Evolutionary conservation across 345 rosid genomes (phyloP).

Genomic region (Camelina laxa): DNA sequence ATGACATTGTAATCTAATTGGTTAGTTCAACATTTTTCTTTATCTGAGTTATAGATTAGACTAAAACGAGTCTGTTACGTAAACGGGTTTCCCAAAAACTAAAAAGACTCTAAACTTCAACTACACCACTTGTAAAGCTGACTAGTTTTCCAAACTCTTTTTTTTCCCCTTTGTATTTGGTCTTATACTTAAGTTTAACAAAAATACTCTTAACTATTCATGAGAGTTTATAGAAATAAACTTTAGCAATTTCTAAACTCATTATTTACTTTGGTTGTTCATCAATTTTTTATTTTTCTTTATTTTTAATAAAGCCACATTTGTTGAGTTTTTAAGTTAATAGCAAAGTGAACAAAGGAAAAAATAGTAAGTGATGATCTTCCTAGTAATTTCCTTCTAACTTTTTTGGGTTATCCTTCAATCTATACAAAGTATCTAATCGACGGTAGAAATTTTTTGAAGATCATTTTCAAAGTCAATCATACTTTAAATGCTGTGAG

Average conservation of each 20-base stretch:
- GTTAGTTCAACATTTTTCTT: background rate
- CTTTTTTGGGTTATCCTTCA: background rate
- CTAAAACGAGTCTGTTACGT: background rate
- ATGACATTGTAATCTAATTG: background rate
- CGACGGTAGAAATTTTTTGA: background rate
- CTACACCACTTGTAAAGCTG: background rate
- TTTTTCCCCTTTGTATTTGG: too few species aligned
- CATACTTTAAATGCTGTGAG: background rate
- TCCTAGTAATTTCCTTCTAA: background rate
- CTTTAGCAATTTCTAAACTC: too few species aligned
- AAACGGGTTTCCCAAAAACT: background rate
- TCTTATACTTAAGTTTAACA: too few species aligned
- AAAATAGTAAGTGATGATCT: background rate
- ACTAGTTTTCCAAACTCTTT: too few species aligned
- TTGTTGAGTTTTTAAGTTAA: background rate
- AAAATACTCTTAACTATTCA: too few species aligned
- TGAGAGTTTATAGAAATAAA: too few species aligned
- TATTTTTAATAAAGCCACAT: background rate
- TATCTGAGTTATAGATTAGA: background rate
- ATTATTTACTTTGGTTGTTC: background rate
- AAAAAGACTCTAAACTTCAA: background rate
- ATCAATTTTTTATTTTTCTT: background rate
- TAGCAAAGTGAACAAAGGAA: background rate
- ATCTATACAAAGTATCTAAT: background rate
- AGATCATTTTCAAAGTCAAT: background rate